Conservation (phyloP, 257 asterid genomes). For the Fraxinus excelsior region DNA sequence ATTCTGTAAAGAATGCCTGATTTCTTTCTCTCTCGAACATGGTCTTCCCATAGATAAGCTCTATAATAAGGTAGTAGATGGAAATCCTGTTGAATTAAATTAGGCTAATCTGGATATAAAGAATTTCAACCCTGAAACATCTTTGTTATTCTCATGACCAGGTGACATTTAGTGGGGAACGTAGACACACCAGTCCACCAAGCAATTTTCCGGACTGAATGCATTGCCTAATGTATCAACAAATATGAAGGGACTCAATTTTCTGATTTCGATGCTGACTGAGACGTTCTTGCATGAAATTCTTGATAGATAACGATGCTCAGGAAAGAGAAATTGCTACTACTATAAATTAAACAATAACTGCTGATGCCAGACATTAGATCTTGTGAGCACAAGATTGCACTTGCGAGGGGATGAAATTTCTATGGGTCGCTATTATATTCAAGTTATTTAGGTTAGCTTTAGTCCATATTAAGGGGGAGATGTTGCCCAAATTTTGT, state of each 20-base stretch:
- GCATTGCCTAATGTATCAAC: too few species aligned
- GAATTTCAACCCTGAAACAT: background rate
- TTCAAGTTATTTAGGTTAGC: too few species aligned
- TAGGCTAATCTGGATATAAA: background rate
- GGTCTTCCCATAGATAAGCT: background rate
- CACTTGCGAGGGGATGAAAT: too few species aligned
- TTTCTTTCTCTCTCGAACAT: background rate
- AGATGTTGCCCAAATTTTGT: too few species aligned
- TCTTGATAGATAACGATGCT: background rate
- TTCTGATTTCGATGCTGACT: too few species aligned
- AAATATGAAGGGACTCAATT: too few species aligned
- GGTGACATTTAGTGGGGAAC: background rate
- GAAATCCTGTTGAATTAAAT: background rate
- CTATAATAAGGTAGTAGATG: background rate
- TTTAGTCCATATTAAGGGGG: too few species aligned
- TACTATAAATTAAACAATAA: too few species aligned
- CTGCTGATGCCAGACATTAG: background rate
- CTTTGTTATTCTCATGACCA: background rate
- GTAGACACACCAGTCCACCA: background rate
- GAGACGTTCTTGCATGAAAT: background rate
- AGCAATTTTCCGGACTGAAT: background rate
- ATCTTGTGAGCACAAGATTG: background rate
- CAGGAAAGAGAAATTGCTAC: too few species aligned
- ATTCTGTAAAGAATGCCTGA: background rate
- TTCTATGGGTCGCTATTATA: background rate